Base-by-base conservation (phyloP, 1,284 basidiomycete species). In the Malassezia slooffiae region DNA sequence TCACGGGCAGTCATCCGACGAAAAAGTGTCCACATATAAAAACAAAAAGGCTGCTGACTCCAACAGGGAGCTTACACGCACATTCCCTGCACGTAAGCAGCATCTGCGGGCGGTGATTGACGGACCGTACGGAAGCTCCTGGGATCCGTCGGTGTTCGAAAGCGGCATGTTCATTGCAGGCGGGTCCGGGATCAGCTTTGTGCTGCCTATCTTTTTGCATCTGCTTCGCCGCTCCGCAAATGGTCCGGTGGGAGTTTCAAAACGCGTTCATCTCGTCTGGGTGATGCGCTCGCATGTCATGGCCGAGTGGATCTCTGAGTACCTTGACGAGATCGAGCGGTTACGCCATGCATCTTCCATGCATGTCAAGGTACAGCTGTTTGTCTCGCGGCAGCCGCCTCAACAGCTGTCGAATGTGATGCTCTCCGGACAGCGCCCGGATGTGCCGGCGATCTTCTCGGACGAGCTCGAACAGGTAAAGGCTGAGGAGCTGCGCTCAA, bases 121-220 rank as follows among this genome's bases (percentile, higher is more conserved):
- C 19, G 60, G 60, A 2, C 60, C 60, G 0, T 63, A 63, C 28
- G 57, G 60, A 7, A 42, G 48, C 17, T 46, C 51, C 28, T 52
- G 50, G 3, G 39, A 47, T 15, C 23, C 55, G 11, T 34, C 56
- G 11, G 22, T 36, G 27, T 55, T 54, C 24, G 29, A 48, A 10
- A 19, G 38, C 5, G 52, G 42, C 17, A 17, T 58, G 21, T 35
- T 60, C 19, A 21, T 62, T 5, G 58, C 54, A 6, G 60, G 54
- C 9, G 58, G 60, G 13, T 47, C 51, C 10, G 62, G 62, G 8
- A 57, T 62, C 38, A 52, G 59, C 0, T 54, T 62, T 16, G 16
- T 34, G 2, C 20, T 41, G 15, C 40, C 45, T 10, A 27, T 42
- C 11, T 23, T 41, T 3, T 15, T 13, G 5, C 16, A 38, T 10